Base-by-base conservation (phyloP, 2,329 filamentous ascomycete species). In the Trichoderma sp. region DNA sequence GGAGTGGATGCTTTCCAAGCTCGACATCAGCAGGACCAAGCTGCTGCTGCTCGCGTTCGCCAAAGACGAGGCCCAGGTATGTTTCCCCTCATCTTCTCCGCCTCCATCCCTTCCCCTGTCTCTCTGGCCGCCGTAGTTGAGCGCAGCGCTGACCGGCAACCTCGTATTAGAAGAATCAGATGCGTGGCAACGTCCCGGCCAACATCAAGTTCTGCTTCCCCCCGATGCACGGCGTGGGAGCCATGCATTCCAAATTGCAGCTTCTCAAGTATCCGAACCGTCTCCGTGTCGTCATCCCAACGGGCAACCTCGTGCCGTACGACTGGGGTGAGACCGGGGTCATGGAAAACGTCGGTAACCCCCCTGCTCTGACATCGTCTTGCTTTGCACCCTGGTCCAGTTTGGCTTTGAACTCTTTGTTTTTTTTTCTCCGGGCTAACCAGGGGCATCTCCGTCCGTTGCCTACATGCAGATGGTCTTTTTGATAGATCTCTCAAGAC, bases 201-300 rank as follows among this genome's bases (percentile, higher is more conserved):
- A 78, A 76, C 44, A 81, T 96, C 63, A 85, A 85, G 21, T 88
- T 88, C 63, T 93, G 91, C 74, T 97, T 98, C 73, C 94, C 94
- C 17, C 84, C 85, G 2, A 94, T 97, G 91, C 81, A 86, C 47
- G 85, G 87, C 1, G 81, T 85, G 6, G 89, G 88, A 26, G 88
- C 84, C 71, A 97, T 98, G 93, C 95, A 98, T 76, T 96, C 92
- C 57, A 98, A 99, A 74, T 81, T 98, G 50, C 93, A 96, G 84
- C 78, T 98, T 1, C 82, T 98, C n/a, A 94, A 93, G 71, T 91
- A 92, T 70, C 78, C 84, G 0, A 78, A 78, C 1, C 88, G 93
- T 74, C 77, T 97, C 17, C 87, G 95, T 7, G 82, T 99, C 51
- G 94, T 90, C 1, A 81, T 98, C 2, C 93, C 95, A 0, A 94